phyloP scores from a whole-genome alignment of 2,329 filamentous ascomycete genomes.

The Chaetomiaceae sp. region DNA sequence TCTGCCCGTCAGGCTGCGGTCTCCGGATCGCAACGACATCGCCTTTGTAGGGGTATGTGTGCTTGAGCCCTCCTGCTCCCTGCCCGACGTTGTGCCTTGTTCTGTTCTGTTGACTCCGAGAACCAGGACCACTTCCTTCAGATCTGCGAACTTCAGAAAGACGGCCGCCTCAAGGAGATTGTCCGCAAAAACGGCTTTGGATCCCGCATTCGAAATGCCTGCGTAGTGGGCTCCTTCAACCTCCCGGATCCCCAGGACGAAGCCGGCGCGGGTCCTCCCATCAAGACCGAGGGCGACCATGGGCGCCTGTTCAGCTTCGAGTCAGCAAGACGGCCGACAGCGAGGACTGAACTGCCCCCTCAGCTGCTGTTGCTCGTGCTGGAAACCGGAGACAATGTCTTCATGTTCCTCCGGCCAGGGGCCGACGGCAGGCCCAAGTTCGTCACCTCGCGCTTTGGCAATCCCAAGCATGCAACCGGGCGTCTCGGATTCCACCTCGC shows the following conservation, averaged over 20 bases:
- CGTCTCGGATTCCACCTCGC: slow-evolving; percentile 64
- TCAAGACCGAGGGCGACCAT: slow-evolving; percentile 41
- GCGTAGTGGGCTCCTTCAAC: slow-evolving; percentile 60
- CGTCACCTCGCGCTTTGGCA: slow-evolving; percentile 52
- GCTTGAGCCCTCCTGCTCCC: neutral
- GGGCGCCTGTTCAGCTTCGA: slow-evolving; percentile 1
- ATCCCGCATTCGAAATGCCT: slow-evolving; percentile 71
- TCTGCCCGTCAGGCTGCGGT: slow-evolving; percentile 72
- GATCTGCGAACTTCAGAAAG: slow-evolving; percentile 67
- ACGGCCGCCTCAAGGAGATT: slow-evolving; percentile 71
- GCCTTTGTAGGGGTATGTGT: slow-evolving; percentile 73
- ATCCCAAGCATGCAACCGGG: slow-evolving; percentile 54
- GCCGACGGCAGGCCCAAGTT: slow-evolving; percentile 52
- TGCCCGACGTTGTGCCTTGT: neutral
- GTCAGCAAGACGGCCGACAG: slow-evolving; percentile 11
- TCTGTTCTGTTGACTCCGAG: neutral
- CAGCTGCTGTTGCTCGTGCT: slow-evolving; percentile 76
- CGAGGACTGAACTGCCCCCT: slow-evolving; percentile 52
- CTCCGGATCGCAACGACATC: slow-evolving; percentile 69
- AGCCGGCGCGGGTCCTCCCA: slow-evolving; percentile 21
- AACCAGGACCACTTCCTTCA: slow-evolving; percentile 70
- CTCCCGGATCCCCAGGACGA: slow-evolving; percentile 31
- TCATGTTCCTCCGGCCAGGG: slow-evolving; percentile 61
- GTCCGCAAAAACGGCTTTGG: slow-evolving; percentile 75
- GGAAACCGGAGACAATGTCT: slow-evolving; percentile 67